Evolutionary conservation across 441 rosid genomes (phyloP).

Genomic region (Mallotus repandus): DNA sequence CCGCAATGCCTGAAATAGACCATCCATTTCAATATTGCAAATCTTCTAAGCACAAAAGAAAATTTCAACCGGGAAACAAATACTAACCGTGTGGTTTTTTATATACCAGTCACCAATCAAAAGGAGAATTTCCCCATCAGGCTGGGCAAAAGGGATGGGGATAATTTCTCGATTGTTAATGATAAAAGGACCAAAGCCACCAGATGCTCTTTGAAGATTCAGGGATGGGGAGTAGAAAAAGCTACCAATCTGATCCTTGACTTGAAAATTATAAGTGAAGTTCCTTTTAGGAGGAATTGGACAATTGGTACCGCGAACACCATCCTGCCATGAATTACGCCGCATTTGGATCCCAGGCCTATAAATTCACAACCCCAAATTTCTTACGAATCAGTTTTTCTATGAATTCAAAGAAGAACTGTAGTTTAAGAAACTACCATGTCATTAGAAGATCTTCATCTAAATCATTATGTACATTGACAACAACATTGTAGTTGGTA

Average conservation of each 20-base stretch:
- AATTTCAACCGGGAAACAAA: constrained; percentile 7
- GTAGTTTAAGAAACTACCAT: constrained; percentile 45
- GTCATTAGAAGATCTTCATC: constrained; percentile 78
- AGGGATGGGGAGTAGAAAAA: constrained; percentile 80
- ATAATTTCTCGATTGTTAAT: constrained; percentile 60
- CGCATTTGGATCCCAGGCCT: constrained; percentile 92
- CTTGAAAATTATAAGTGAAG: constrained; percentile 78
- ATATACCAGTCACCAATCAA: constrained; percentile 92
- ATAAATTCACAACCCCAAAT: constrained; percentile 15
- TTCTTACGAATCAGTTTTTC: constrained; percentile 10
- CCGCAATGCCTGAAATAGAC: constrained; percentile 60
- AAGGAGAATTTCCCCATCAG: constrained; percentile 69
- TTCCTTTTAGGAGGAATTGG: constrained; percentile 65
- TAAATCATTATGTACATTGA: constrained; percentile 62
- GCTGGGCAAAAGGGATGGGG: constrained; percentile 72
- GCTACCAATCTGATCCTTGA: constrained; percentile 95
- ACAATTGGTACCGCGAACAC: constrained; percentile 83
- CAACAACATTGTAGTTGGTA: constrained; percentile 67
- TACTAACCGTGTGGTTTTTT: constrained; percentile 68
- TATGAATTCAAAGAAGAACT: neutral
- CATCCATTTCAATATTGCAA: constrained; percentile 7
- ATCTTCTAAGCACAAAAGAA: neutral
- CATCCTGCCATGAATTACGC: constrained; percentile 90
- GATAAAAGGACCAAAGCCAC: constrained; percentile 82
- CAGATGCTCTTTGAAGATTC: constrained; percentile 83